Evolutionary conservation across 202 grass and related monocot species (phyloP).

Genomic region (Carex arenaria): DNA sequence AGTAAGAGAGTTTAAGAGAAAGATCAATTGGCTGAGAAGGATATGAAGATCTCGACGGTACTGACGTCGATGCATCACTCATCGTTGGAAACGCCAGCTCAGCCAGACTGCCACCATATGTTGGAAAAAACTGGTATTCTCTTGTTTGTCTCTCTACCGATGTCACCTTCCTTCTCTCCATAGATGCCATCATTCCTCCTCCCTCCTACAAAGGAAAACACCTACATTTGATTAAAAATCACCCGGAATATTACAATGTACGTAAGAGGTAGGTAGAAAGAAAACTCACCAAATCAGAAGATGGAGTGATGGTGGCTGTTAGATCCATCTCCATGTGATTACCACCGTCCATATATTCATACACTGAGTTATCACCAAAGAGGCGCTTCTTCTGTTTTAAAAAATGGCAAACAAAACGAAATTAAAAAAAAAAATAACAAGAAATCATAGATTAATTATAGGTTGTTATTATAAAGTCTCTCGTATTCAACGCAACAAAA

Average conservation of each 20-base stretch:
- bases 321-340: conserved; percentile 4
- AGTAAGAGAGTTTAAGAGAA: conserved; percentile 18
- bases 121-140: conserved; percentile 25
- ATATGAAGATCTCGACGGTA: background rate
- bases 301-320: background rate
- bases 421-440: background rate
- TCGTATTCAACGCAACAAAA: background rate
- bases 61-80: background rate
- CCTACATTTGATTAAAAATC: background rate
- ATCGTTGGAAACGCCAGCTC: background rate
- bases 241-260: background rate
- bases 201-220: conserved; percentile 1
- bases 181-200: background rate
- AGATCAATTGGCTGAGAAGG: conserved; percentile 19
- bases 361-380: conserved; percentile 16
- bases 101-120: conserved; percentile 1
- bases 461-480: background rate
- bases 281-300: conserved; percentile 9
- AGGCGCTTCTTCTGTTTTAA: conserved; percentile 10
- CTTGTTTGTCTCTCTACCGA: background rate
- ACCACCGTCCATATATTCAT: background rate
- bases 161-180: background rate
- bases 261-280: background rate
- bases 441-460: background rate
- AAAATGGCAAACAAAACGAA: background rate